These are phyloP conservation scores for Oryza meridionalis DNA, from an alignment of 176 grass and related monocot species.

Conservation along the genomic window DNA sequence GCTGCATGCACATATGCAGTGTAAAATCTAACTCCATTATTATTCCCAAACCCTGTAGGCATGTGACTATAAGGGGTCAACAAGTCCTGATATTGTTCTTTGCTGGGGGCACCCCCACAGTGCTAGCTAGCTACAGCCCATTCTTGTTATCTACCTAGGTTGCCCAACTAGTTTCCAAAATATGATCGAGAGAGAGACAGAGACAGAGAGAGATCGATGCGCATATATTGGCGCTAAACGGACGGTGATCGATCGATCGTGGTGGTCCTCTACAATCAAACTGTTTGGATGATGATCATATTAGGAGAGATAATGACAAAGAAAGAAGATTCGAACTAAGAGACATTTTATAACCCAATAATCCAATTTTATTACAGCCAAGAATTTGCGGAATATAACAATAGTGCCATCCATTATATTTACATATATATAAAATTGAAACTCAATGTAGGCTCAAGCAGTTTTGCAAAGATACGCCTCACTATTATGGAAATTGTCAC, in stretches of 20 bases:
- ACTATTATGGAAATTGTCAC: too few relatives aligned
- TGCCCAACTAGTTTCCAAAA: constrained; percentile 5
- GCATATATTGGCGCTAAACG: not conserved
- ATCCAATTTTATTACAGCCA: not conserved
- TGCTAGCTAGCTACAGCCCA: constrained; percentile 26
- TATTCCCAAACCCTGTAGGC: constrained; percentile 32
- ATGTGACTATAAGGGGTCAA: constrained; percentile 41
- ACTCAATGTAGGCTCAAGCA: too few relatives aligned
- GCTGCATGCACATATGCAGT: not conserved
- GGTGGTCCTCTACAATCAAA: constrained; percentile 36
- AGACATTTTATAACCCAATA: not conserved
- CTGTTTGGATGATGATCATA: not conserved
- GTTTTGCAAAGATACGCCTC: too few relatives aligned
- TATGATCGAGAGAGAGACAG: not conserved
- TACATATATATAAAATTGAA: too few relatives aligned
- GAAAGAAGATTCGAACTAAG: not conserved
- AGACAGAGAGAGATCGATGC: not conserved
- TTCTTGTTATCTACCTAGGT: constrained; percentile 19
- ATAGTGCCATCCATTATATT: not conserved
- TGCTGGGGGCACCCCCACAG: constrained; percentile 33
- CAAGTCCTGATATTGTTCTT: constrained; percentile 1
- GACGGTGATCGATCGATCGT: not conserved
- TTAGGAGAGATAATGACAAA: not conserved
- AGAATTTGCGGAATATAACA: not conserved
- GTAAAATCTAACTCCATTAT: constrained; percentile 21